Evolutionary conservation across 2,329 filamentous ascomycete genomes (phyloP), one percentile per base, ranked within the genome.

Genomic region (Calonectria montana): DNA sequence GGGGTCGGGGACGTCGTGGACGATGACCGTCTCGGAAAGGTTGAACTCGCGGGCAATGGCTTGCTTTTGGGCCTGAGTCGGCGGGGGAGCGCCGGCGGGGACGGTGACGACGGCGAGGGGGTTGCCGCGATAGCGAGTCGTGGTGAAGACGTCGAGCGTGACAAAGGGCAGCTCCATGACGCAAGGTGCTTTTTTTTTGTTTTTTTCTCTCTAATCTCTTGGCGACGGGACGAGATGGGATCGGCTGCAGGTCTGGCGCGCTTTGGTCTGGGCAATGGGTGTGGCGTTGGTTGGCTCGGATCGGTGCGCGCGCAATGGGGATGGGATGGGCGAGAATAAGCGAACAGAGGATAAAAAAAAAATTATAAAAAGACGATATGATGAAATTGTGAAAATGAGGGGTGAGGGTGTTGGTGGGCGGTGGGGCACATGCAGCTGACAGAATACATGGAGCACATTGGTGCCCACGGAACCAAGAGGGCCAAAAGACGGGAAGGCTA

Each of bases 1-100:
- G 15, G 75, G 70, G 25, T 83, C 81, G 31, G 81, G 76, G 59
- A 80, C 73, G 61, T 88, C 86, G 81, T 92, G 89, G 39, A 92
- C 81, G 77, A 92, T 92, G 57, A 91, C 88, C 0, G 90, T 92
- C 81, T 92, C 90, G 63, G 89, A 91, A 76, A 91, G 88, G 81
- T 91, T 91, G 83, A 92, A 92, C 81, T 93, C 91, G 68, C 85
- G 84, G 50, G 91, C 90, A 72, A 92, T 88, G 73, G 82, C 78
- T 78, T 91, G 89, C 78, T 92, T 92, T 77, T 87, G 85, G 2
- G 83, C 79, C 76, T 89, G 87, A 2, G 85, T 84, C 25, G 91
- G 82, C 16, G 81, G 75, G 10, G 81, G 81, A 27, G 77, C 74
- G 21, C 78, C 69, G 15, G 83, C 73, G 2, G 88, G 89, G 72